These are phyloP conservation scores for Gleditsia sinensis DNA, from an alignment of 306 rosid species.

Conservation along the genomic window DNA sequence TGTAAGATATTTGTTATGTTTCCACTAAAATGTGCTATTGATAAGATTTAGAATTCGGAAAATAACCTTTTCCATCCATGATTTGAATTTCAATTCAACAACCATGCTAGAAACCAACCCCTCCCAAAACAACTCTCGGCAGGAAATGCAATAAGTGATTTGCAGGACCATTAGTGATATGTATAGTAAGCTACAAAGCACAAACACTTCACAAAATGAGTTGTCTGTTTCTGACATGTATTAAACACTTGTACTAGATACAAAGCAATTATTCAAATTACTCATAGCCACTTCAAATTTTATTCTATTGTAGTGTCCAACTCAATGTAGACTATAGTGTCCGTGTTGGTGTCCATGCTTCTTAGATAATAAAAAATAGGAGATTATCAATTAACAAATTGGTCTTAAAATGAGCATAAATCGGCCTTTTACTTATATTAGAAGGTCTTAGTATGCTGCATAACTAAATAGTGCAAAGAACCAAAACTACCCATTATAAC, in stretches of 20 bases:
- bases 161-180: background rate
- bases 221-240: too few relatives aligned
- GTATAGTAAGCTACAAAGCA: too few relatives aligned
- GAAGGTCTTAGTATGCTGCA: conserved; percentile 1
- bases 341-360: too few relatives aligned
- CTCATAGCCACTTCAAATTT: too few relatives aligned
- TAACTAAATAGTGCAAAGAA: background rate
- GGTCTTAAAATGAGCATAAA: background rate
- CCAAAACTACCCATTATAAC: background rate
- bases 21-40: background rate
- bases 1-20: background rate
- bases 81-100: background rate
- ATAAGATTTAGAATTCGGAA: background rate
- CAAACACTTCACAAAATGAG: too few relatives aligned
- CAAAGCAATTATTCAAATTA: too few relatives aligned
- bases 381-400: background rate
- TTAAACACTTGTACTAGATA: too few relatives aligned
- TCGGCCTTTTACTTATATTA: background rate
- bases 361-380: too few relatives aligned
- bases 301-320: too few relatives aligned
- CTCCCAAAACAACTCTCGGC: background rate
- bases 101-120: background rate
- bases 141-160: background rate
- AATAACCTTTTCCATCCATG: background rate
- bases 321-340: too few relatives aligned